Evolutionary conservation across 1,284 basidiomycete species (phyloP), one percentile per base, ranked within the genome.

Genomic region (Leccinum subrobustum): DNA sequence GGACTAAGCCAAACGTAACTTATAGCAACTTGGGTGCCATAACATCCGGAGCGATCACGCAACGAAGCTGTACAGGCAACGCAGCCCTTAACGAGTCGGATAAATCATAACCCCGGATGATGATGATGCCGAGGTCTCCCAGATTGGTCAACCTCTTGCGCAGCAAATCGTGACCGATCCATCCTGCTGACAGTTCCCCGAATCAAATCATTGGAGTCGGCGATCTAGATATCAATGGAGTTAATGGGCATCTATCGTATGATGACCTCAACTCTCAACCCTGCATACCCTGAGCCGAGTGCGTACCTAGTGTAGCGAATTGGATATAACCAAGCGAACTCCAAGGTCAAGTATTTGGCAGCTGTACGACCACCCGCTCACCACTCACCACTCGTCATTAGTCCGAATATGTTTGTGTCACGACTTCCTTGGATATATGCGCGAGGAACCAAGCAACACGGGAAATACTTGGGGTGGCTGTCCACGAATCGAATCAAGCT

Each of bases 381-480:
- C 7, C 37, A n/a, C 37, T 39, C 37, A 11, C 14, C 37, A 39
- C 44, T 47, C 44, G 7, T 6, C 18, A 37, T 27, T 8, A 5
- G 23, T 50, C 18, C 7, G 23, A 23, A 52, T 18, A 52, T 8
- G 50, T 52, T 18, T 31, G 57, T 33, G 53, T 52, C 8, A 58
- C 35, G 27, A 12, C 14, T 4, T 37, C 18, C 51, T 51, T 25
- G 12, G 35, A 44, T 27, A 58, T 16, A 27, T 56, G 47, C 7
- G 4, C 54, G 58, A 51, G 44, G 44, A 20, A 54, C 23, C 23
- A 59, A 29, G 48, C 23, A 18, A 27, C 47, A 59, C 20, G 44
- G 53, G 53, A 59, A 55, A 48, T 12, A 7, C 12, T 20, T 37
- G 2, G 58, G 58, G 53, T 25, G 48, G 33, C 53, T 60, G 18